These are phyloP conservation scores for Pseudopyrenochaeta lycopersici DNA, from an alignment of 2,329 filamentous ascomycete species.

Conservation along the genomic window DNA sequence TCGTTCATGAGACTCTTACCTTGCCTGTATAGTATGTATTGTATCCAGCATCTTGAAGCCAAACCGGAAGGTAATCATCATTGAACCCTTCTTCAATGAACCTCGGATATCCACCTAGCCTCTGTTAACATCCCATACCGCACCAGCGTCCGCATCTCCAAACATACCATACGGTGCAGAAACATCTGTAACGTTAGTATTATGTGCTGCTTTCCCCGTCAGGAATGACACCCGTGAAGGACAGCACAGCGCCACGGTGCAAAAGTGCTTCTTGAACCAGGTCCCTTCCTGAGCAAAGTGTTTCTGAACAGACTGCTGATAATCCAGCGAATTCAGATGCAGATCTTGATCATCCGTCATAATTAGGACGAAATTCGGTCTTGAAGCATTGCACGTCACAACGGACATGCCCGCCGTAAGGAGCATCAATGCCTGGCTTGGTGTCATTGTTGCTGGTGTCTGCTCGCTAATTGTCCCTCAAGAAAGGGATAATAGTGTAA, in stretches of 20 bases:
- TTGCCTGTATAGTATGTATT: constrained; percentile 79
- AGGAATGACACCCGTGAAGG: constrained; percentile 71
- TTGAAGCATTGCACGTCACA: constrained; percentile 5
- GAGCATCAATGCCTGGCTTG: constrained; percentile 13
- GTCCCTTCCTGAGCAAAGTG: constrained; percentile 68
- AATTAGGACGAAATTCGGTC: constrained; percentile 70
- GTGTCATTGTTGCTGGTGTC: constrained; percentile 9
- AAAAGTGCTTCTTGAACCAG: constrained; percentile 69
- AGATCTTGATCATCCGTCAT: constrained; percentile 75
- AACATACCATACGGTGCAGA: constrained; percentile 61
- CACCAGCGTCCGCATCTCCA: background rate
- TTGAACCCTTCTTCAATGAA: constrained; percentile 72
- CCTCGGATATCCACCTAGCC: constrained; percentile 68
- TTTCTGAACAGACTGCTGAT: constrained; percentile 67
- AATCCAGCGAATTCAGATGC: constrained; percentile 67
- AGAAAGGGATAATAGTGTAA: background rate
- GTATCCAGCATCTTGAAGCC: constrained; percentile 75
- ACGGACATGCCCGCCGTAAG: constrained; percentile 9
- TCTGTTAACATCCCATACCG: constrained; percentile 1
- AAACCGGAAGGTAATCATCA: constrained; percentile 73
- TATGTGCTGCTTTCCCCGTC: constrained; percentile 74
- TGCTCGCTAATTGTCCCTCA: background rate
- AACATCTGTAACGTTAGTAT: constrained; percentile 73
- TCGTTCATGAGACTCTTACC: too few species aligned
- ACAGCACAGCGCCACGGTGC: constrained; percentile 73